Evolutionary conservation across 108 stramenopile species (phyloP).

Genomic region (Skeletonema grethae): DNA sequence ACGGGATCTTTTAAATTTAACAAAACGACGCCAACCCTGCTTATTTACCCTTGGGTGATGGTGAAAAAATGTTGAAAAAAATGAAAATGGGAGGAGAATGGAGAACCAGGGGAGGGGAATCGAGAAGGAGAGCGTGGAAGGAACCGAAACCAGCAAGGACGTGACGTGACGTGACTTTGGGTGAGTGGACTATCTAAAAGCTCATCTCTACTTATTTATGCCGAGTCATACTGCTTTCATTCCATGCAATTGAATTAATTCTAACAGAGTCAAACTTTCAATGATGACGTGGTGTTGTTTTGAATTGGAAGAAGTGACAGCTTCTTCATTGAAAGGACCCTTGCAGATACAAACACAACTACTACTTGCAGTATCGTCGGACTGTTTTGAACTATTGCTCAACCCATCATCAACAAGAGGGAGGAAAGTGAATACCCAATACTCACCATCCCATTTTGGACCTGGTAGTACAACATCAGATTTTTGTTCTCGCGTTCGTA

Average conservation of each 20-base stretch:
- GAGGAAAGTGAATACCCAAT: constrained; percentile 43
- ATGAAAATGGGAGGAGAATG: too few relatives aligned
- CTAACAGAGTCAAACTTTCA: constrained; percentile 4
- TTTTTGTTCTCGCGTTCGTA: neutral
- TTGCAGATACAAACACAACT: constrained; percentile 38
- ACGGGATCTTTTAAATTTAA: too few relatives aligned
- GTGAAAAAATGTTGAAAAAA: too few relatives aligned
- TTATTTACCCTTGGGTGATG: too few relatives aligned
- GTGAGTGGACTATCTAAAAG: too few relatives aligned
- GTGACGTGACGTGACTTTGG: too few relatives aligned
- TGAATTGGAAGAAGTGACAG: neutral
- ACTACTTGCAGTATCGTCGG: neutral
- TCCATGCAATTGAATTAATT: constrained; percentile 7
- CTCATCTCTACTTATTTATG: too few relatives aligned
- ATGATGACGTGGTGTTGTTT: neutral
- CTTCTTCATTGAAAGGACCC: constrained; percentile 17
- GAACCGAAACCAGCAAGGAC: too few relatives aligned
- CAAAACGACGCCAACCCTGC: too few relatives aligned
- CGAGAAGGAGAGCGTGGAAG: too few relatives aligned
- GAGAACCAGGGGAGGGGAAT: too few relatives aligned
- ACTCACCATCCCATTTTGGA: constrained; percentile 2
- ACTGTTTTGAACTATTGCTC: neutral
- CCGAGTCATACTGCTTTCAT: neutral
- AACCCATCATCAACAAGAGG: constrained; percentile 8
- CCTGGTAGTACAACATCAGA: neutral